These are phyloP conservation scores for Pseudocercospora musae DNA, from an alignment of 2,329 filamentous ascomycete species.

Conservation along the genomic window DNA sequence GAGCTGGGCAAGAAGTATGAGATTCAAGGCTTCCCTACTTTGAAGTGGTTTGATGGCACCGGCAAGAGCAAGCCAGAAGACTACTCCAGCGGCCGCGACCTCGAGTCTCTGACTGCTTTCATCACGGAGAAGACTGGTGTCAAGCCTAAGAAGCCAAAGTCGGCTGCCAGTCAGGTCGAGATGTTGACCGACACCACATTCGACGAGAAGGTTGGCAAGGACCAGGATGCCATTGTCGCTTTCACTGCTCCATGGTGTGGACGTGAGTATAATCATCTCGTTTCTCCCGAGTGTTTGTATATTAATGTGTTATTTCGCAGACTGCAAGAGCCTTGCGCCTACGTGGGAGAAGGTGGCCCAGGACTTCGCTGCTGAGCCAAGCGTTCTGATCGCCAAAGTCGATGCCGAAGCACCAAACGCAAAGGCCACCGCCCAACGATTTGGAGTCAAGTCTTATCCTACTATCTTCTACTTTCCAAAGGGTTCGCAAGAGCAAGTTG, in stretches of 20 bases:
- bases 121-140: slow-evolving; percentile 83
- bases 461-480: slow-evolving; percentile 98
- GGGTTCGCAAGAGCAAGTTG: slow-evolving; percentile 67
- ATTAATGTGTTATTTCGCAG: slow-evolving; percentile 46
- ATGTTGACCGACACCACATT: slow-evolving; percentile 80
- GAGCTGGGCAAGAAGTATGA: slow-evolving; percentile 80
- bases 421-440: slow-evolving; percentile 71
- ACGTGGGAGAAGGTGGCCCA: slow-evolving; percentile 82
- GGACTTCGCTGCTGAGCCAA: slow-evolving; percentile 73
- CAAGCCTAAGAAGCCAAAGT: slow-evolving; percentile 72
- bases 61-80: slow-evolving; percentile 72
- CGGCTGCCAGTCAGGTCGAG: slow-evolving; percentile 69
- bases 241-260: slow-evolving; percentile 99
- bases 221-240: slow-evolving; percentile 88
- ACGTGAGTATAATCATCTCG: slow-evolving; percentile 62
- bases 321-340: slow-evolving; percentile 94
- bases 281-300: background rate
- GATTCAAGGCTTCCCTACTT: slow-evolving; percentile 89
- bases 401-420: slow-evolving; percentile 86
- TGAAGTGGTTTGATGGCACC: slow-evolving; percentile 98
- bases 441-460: slow-evolving; percentile 82
- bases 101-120: slow-evolving; percentile 79
- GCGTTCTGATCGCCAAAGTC: slow-evolving; percentile 88
- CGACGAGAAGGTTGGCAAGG: slow-evolving; percentile 70
- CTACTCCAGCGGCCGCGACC: slow-evolving; percentile 80